Percentiles rank a stretch among this genome's conserved stretches.
These are phyloP conservation scores for Nakataea oryzae DNA, from an alignment of 2,329 filamentous ascomycete genomes.

Conservation along the genomic window DNA sequence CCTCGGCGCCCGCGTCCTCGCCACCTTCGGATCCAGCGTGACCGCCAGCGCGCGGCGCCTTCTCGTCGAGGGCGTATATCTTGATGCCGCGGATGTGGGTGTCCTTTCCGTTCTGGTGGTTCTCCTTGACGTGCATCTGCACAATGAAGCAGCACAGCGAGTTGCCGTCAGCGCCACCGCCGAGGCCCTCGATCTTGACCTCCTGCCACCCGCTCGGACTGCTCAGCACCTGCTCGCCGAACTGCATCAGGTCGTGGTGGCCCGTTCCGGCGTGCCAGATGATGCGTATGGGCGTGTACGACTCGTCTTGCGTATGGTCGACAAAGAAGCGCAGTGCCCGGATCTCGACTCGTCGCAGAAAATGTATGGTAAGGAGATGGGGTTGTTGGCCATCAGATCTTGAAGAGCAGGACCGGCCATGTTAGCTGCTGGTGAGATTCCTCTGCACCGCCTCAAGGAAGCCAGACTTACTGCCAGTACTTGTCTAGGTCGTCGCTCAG, in stretches of 20 bases:
- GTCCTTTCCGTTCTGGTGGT: slow-evolving; percentile 98
- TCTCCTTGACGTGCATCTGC: slow-evolving; percentile 85
- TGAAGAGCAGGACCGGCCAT: not conserved
- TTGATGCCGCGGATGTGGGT: slow-evolving; percentile 94
- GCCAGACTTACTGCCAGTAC: slow-evolving; percentile 62
- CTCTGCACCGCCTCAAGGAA: too few species aligned
- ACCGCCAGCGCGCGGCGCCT: slow-evolving; percentile 28
- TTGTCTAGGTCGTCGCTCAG: slow-evolving; percentile 60
- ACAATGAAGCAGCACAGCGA: slow-evolving; percentile 82
- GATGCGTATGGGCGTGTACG: slow-evolving; percentile 92
- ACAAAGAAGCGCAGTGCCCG: slow-evolving; percentile 73
- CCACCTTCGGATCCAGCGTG: not conserved
- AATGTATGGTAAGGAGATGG: slow-evolving; percentile 70
- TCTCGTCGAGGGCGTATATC: slow-evolving; percentile 56
- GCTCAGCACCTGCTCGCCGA: slow-evolving; percentile 67
- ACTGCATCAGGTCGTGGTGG: slow-evolving; percentile 83
- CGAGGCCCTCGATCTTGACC: slow-evolving; percentile 49
- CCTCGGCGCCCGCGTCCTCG: not conserved
- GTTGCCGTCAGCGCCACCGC: slow-evolving; percentile 54
- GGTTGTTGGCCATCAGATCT: slow-evolving; percentile 78
- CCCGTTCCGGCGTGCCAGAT: slow-evolving; percentile 81
- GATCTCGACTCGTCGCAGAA: slow-evolving; percentile 73
- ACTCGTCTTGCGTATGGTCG: slow-evolving; percentile 88
- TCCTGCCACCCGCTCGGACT: slow-evolving; percentile 86
- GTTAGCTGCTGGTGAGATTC: not conserved